Percentiles rank a stretch among this genome's conserved stretches.
Evolutionary conservation across 371 early-diverging fungal species (phyloP).

Genomic region (Mucor irregularis): DNA sequence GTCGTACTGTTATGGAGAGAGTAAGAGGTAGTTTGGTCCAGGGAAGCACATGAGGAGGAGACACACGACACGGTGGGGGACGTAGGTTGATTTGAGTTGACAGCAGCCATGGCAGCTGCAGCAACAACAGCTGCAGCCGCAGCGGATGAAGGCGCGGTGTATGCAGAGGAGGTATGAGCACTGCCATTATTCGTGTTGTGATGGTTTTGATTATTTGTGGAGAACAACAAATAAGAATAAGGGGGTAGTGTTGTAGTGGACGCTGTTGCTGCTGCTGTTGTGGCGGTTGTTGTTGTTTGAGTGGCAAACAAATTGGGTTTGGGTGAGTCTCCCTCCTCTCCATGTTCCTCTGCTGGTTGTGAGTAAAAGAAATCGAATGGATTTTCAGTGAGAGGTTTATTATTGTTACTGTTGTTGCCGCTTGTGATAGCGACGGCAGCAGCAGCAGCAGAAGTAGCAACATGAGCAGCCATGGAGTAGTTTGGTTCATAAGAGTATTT

Average conservation of each 20-base stretch:
- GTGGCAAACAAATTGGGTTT: not conserved
- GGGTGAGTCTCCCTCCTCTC: not conserved
- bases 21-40: not conserved
- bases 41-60: not conserved
- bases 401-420: not conserved
- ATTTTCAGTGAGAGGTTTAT: not conserved
- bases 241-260: not conserved
- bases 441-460: slow-evolving; percentile 30
- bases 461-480: slow-evolving; percentile 22
- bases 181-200: too few relatives aligned
- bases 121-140: slow-evolving; percentile 17
- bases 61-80: not conserved
- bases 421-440: slow-evolving; percentile 20
- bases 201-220: slow-evolving; percentile 1
- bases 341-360: not conserved
- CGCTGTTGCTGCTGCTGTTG: too few relatives aligned
- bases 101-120: slow-evolving; percentile 20
- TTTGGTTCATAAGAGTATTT: not conserved
- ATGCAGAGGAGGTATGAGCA: not conserved
- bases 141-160: not conserved
- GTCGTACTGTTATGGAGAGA: too few relatives aligned
- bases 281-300: not conserved
- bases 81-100: not conserved
- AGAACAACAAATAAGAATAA: not conserved
- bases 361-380: slow-evolving; percentile 17